Conservation (phyloP, 768 basidiomycete genomes). For the Lactarius quietus region DNA sequence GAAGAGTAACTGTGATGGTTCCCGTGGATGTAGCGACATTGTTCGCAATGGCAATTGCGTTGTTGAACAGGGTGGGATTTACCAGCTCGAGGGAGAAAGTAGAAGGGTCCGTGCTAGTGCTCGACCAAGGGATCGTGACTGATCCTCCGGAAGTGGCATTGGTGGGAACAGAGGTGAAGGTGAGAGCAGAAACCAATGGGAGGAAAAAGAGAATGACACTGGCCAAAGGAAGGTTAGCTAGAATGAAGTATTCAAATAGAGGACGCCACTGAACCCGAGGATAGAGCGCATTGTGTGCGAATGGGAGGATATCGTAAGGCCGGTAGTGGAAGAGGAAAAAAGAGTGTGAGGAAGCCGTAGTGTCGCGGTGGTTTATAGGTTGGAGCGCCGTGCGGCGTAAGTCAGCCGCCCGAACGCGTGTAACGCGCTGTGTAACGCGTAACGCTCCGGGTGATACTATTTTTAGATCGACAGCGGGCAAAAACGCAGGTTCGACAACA, state of each 20-base stretch:
- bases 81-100: conserved; percentile 12
- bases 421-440: not conserved
- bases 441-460: not conserved
- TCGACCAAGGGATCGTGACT: conserved; percentile 9
- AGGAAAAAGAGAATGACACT: conserved; percentile 19
- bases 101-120: not conserved
- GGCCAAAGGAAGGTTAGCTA: not conserved
- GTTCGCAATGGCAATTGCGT: conserved; percentile 24
- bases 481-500: too few species aligned
- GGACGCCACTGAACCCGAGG: conserved; percentile 1
- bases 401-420: not conserved
- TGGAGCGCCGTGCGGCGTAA: not conserved
- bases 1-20: conserved; percentile 10
- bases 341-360: not conserved
- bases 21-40: conserved; percentile 4
- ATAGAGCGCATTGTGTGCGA: conserved; percentile 6
- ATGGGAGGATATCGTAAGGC: not conserved
- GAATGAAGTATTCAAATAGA: not conserved
- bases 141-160: conserved; percentile 15
- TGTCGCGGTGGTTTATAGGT: not conserved
- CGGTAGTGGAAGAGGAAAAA: not conserved
- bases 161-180: not conserved
- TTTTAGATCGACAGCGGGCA: not conserved
- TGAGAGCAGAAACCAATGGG: conserved; percentile 22
- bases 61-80: conserved; percentile 4